These are phyloP conservation scores for Cadophora gregata DNA, from an alignment of 2,329 filamentous ascomycete species.

Conservation along the genomic window DNA sequence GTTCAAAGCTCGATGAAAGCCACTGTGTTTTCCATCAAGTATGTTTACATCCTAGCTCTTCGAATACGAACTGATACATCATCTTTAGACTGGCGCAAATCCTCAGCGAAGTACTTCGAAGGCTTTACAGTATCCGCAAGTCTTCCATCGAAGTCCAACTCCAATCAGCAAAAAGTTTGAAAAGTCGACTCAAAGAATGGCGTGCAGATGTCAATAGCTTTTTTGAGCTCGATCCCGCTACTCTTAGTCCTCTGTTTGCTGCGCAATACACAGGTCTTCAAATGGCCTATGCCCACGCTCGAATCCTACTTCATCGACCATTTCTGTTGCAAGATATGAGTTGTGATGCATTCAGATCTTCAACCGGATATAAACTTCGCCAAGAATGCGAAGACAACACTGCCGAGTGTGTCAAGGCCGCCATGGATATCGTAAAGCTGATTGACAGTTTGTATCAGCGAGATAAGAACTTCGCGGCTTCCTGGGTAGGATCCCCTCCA, in stretches of 20 bases:
- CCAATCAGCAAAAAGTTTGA: background rate
- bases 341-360: constrained; percentile 1
- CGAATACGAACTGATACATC: background rate
- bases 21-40: constrained; percentile 27
- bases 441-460: constrained; percentile 18
- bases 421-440: constrained; percentile 19
- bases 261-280: constrained; percentile 22
- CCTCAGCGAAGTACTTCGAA: constrained; percentile 12
- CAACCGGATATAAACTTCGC: constrained; percentile 24
- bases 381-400: constrained; percentile 23
- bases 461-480: constrained; percentile 14
- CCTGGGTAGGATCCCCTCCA: constrained; percentile 31
- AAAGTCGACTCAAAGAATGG: constrained; percentile 15
- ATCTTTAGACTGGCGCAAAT: constrained; percentile 22
- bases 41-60: background rate
- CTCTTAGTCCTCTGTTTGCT: constrained; percentile 4
- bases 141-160: background rate
- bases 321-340: constrained; percentile 43
- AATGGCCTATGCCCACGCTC: constrained; percentile 36
- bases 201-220: constrained; percentile 17
- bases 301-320: constrained; percentile 44
- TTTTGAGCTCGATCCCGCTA: constrained; percentile 18
- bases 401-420: constrained; percentile 19
- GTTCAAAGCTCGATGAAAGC: constrained; percentile 18
- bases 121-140: constrained; percentile 18